Evolutionary conservation across 371 early-diverging fungal species (phyloP).

Genomic region (Haplosporangium sp.): DNA sequence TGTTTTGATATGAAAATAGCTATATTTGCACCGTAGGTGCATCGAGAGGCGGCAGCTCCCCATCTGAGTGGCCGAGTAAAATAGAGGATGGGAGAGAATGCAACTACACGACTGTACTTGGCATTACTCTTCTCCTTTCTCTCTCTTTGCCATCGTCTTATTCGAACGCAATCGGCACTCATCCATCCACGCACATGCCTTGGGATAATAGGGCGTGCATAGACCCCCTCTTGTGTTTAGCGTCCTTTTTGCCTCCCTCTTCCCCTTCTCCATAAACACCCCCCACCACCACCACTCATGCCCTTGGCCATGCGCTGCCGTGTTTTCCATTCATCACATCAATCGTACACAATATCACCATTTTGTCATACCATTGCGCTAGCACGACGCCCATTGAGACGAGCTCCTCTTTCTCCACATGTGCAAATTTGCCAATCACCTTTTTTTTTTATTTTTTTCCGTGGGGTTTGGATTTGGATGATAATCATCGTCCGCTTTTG

Average conservation of each 20-base stretch:
- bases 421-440: background rate
- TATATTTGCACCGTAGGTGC: no score
- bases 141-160: no score
- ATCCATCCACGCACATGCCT: no score
- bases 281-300: background rate
- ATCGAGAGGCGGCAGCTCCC: no score
- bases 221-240: no score
- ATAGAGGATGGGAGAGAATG: no score
- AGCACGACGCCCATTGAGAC: background rate
- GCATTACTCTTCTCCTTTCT: no score
- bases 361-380: conserved; percentile 24
- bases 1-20: no score
- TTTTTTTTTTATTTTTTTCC: background rate
- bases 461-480: conserved; percentile 1
- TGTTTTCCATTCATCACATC: background rate
- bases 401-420: conserved; percentile 1
- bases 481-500: background rate
- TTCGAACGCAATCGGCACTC: no score
- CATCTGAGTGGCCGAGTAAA: no score
- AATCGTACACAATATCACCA: conserved; percentile 12
- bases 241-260: background rate
- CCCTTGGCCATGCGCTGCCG: background rate
- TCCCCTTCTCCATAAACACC: background rate
- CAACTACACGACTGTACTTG: no score
- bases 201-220: no score